Evolutionary conservation across 345 rosid genomes (phyloP), one percentile per base, ranked within the genome.

Genomic region (Camelina hispida): DNA sequence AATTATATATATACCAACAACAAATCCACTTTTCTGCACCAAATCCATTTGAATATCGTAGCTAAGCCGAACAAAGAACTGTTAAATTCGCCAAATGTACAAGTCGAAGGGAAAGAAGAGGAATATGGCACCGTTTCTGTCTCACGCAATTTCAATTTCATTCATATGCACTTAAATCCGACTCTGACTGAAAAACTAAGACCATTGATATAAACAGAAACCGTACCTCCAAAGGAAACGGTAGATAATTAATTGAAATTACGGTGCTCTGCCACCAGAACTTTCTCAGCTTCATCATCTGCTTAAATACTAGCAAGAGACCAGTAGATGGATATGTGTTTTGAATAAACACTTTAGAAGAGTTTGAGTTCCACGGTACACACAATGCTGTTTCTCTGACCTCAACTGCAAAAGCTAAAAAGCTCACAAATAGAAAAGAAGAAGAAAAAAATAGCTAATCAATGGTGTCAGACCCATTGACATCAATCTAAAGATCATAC

Each of bases 401-500:
- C 50, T 42, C 58, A 51, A 66, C 34, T 52, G 17, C 50, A 28
- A 32, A 65, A 58, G 18, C 68, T 65, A 66, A 66, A 59, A 28
- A 20, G 6, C 64, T 74, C 69, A 62, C 80, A 53, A 53, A 32
- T 32, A 38, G 61, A 42, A 18, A 5, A 34, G 37, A 5, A 15
- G 14, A 15, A 15, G 5, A 3, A 15, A 25, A 7, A 32, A 14
- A 32, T 4, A 63, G 53, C 73, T 65, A 71, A 51, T 5, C 37
- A 35, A 57, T 10, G 57, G 40, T 58, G 67, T 63, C 53, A 62
- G 69, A 38, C 54, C 35, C 76, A 57, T 3, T 56, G 47, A 37
- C 62, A 59, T 42, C 55, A 71, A 71, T 72, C 69, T 78, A 72
- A 66, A 66, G 22, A 78, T 72, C 57, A 71, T 46, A 76, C 60